Evolutionary conservation across 108 stramenopile genomes (phyloP).

Genomic region (Mayamaea pseudoterrestris): DNA sequence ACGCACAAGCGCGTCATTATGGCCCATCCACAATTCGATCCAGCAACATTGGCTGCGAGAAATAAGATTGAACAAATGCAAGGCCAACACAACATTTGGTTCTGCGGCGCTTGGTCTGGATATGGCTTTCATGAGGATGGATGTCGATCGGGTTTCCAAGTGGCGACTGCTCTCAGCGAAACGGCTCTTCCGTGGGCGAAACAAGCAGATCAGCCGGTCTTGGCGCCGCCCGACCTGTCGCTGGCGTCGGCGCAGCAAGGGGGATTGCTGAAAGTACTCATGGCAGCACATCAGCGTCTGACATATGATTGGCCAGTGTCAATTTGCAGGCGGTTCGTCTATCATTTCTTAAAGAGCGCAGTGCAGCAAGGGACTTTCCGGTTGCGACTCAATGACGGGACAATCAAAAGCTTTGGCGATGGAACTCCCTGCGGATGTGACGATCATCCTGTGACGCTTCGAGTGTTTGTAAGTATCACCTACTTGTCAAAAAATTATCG

Average conservation of each 20-base stretch:
- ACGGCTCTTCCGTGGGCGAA: constrained; percentile 59
- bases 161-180: constrained; percentile 48
- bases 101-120: constrained; percentile 88
- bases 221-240: constrained; percentile 1
- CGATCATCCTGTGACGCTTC: constrained; percentile 45
- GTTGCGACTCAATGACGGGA: constrained; percentile 67
- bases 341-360: constrained; percentile 46
- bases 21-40: constrained; percentile 87
- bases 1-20: constrained; percentile 38
- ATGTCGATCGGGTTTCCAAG: constrained; percentile 73
- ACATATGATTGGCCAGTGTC: constrained; percentile 50
- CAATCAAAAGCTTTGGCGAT: constrained; percentile 54
- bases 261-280: constrained; percentile 16
- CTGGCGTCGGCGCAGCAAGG: constrained; percentile 3
- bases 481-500: no score
- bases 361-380: constrained; percentile 45
- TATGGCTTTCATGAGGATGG: constrained; percentile 99
- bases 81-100: constrained; percentile 81
- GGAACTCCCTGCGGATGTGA: constrained; percentile 40
- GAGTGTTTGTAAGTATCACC: no score
- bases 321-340: constrained; percentile 41
- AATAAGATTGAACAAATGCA: constrained; percentile 24
- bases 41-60: constrained; percentile 51
- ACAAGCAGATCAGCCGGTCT: constrained; percentile 5
- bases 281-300: constrained; percentile 35